Percentiles rank a stretch among this genome's conserved stretches.
These are phyloP conservation scores for Trichoderma sp. DNA, from an alignment of 2,329 filamentous ascomycete species.

Conservation along the genomic window DNA sequence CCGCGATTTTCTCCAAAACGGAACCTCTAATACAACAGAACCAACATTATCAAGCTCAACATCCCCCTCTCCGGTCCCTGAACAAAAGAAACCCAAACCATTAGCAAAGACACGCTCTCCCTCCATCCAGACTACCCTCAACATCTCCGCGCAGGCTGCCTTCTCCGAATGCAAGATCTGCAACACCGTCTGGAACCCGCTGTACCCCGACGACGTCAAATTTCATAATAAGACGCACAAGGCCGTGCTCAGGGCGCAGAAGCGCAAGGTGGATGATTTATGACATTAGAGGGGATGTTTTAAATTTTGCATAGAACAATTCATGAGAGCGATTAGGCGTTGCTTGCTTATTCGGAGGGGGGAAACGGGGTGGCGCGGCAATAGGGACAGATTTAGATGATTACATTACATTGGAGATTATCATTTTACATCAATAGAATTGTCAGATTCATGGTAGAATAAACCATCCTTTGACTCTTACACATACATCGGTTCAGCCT, in stretches of 20 bases:
- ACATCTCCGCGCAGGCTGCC: constrained; percentile 40
- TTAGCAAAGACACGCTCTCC: constrained; percentile 18
- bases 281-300: not conserved
- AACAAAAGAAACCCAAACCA: not conserved
- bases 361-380: no score
- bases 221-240: constrained; percentile 42
- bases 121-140: constrained; percentile 43
- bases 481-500: not conserved
- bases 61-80: not conserved
- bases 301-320: not conserved
- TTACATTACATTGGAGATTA: not conserved
- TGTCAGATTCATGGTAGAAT: not conserved
- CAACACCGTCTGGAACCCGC: constrained; percentile 44
- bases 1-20: not conserved
- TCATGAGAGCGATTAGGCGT: not conserved
- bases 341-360: not conserved
- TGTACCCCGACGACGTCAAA: constrained; percentile 44
- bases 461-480: not conserved
- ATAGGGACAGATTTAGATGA: not conserved
- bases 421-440: not conserved
- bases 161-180: constrained; percentile 45
- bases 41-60: not conserved
- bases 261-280: constrained; percentile 23
- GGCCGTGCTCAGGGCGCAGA: constrained; percentile 31
- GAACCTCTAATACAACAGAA: not conserved